Base-by-base conservation (phyloP, 176 grass and related monocot species). In the Microstegium vimineum region DNA sequence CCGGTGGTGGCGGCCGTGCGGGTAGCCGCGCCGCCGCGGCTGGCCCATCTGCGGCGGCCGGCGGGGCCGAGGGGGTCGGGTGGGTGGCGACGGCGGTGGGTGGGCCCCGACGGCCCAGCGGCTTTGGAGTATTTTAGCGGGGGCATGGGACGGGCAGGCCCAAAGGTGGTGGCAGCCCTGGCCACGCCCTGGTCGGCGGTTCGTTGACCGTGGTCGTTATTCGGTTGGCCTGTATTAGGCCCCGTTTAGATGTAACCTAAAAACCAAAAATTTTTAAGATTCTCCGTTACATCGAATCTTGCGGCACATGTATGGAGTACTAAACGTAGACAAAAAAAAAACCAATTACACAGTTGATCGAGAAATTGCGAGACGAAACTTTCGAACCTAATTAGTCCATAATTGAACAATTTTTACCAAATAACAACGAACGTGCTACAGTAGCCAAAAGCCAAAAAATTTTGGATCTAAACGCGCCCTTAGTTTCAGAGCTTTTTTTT, bases 11-110 rank as follows among this genome's bases (percentile, higher is more conserved):
- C 74, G 60, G 13, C 59, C 5, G 33, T 43, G 84, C 43, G 61
- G 74, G 26, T 88, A 82, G 62, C 68, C 61, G 43, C 90, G 94
- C 76, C 94, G 88, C 94, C 90, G 73, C 82, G 66, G 59, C 35
- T 88, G 67, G 82, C 67, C 89, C 89, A 94, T 92, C 73, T 66
- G 26, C 46, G 69, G 81, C 36, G 42, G 45, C 46, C 22, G 69
- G 69, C 40, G 69, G 36, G 37, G 68, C 67, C 67, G 5, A 14
- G 15, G 5, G 34, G 54, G 5, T 5, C 26, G 16, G 14, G 18
- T 18, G 8, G 25, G 18, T 59, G 77, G 54, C 31, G 67, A 69
- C 65, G 65, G 75, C 45, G 64, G 17, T 26, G 20, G 6, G 45
- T 52, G 77, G 77, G 77, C 43, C 77, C 43, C 11, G 11, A 42